Base-by-base conservation (phyloP, 2,329 filamentous ascomycete species). In the Hypoxylon sp. region DNA sequence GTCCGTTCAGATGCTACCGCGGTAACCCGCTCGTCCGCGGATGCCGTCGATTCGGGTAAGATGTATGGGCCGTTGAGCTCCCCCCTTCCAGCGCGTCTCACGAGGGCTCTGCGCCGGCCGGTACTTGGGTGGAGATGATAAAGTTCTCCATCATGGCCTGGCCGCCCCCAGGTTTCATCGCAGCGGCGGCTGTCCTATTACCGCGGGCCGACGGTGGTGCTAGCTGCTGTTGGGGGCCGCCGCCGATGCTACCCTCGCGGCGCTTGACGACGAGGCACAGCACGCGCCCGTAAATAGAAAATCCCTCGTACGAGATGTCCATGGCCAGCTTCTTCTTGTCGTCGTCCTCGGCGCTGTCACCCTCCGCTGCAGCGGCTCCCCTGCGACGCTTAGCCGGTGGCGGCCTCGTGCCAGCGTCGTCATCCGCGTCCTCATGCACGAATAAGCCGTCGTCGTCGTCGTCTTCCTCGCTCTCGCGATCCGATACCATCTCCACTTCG, bases 321-420 rank as follows among this genome's bases (percentile, higher is more conserved):
- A 97, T 85, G 17, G 84, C 85, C 67, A 96, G 78, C 74, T 97
- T 98, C 79, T 99, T 97, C 77, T 97, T 96, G 70, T 96, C 90
- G 55, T 90, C 87, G 15, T 72, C 72, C 15, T 71, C 75, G 20
- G 69, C 69, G 4, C 21, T 62, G 17, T 42, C 60, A 45, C 70
- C 69, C 27, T 63, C 64, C 43, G 70, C 72, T 7, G 50, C 57
- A 27, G 67, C 70, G 41, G 67, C 70, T 31, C 77, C 77, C 69
- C 73, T 77, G 67, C 72, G 75, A 52, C 79, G 78, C 72, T 83
- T 84, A 26, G 75, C 67, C 21, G 79, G 77, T 60, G 76, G 77
- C 55, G 74, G 70, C 63, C 75, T 76, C 55, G 74, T 75, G 56
- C 75, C 73, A 52, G 75, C 69, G 53, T 77, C 77, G 46, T 76